phyloP scores from a whole-genome alignment of 106 monocot species.

The Iris macrosiphon region DNA sequence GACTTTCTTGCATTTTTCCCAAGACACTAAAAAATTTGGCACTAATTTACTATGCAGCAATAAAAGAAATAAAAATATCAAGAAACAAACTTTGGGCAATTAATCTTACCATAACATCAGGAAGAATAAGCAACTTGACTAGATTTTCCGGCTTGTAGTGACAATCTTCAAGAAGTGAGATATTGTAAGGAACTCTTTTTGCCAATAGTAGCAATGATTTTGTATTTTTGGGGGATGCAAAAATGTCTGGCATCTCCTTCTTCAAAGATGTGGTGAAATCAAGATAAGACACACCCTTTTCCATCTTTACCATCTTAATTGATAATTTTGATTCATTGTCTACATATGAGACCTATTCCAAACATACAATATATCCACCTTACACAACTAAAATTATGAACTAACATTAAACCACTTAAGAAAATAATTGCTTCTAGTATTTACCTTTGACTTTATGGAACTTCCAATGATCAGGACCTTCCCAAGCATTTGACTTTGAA shows the following conservation, averaged over 20 bases:
- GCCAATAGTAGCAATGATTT: conserved; percentile 52
- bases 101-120: conserved; percentile 62
- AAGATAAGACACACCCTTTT: conserved; percentile 44
- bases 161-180: conserved; percentile 90
- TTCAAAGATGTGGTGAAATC: conserved; percentile 67
- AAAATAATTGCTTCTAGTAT: not conserved
- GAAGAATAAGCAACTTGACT: conserved; percentile 72
- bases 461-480: conserved; percentile 99
- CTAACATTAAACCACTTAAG: not conserved
- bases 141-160: conserved; percentile 87
- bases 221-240: conserved; percentile 61
- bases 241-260: conserved; percentile 31
- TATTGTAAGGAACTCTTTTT: conserved; percentile 44
- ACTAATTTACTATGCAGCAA: conserved; percentile 1
- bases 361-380: conserved; percentile 38
- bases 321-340: conserved; percentile 26
- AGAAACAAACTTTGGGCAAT: too few species aligned
- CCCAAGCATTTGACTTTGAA: conserved; percentile 92
- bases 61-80: not conserved
- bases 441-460: conserved; percentile 79
- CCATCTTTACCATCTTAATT: conserved; percentile 37
- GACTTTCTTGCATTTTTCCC: conserved; percentile 49
- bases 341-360: conserved; percentile 25
- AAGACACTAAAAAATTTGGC: conserved; percentile 43
- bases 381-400: not conserved